These are phyloP conservation scores for Pyricularia sp. DNA, from an alignment of 2,329 filamentous ascomycete species.

Conservation along the genomic window DNA sequence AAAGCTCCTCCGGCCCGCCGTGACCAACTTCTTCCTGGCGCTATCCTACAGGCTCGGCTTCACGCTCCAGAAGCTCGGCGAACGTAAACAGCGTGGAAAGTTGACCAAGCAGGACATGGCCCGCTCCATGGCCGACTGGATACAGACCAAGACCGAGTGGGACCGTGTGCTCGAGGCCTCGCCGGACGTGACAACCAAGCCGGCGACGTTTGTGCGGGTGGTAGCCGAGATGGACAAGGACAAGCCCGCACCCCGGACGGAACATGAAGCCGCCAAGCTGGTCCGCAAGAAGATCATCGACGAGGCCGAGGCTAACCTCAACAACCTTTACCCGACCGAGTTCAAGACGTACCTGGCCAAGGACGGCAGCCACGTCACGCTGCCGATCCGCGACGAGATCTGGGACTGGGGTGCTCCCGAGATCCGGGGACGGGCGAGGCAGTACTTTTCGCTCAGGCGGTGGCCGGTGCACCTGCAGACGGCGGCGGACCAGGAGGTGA, in stretches of 20 bases:
- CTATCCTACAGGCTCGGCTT: constrained; percentile 16
- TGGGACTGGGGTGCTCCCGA: constrained; percentile 22
- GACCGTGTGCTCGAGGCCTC: constrained; percentile 2
- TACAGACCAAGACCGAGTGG: not conserved
- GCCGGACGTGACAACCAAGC: not conserved
- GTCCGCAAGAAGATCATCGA: constrained; percentile 27
- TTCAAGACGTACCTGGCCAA: constrained; percentile 7
- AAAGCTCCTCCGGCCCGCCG: constrained; percentile 3
- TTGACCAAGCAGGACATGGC: constrained; percentile 4
- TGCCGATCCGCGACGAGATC: constrained; percentile 13
- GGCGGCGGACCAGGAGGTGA: constrained; percentile 14
- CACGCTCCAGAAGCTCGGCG: constrained; percentile 11
- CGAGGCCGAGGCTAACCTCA: constrained; percentile 29
- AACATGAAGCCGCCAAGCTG: constrained; percentile 12
- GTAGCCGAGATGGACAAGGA: not conserved
- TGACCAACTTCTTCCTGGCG: constrained; percentile 14
- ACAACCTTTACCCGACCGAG: constrained; percentile 23
- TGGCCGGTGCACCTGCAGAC: constrained; percentile 32
- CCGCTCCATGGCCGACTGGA: constrained; percentile 5
- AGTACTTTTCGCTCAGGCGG: constrained; percentile 32
- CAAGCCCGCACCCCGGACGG: constrained; percentile 19
- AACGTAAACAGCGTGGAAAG: not conserved
- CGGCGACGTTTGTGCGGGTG: constrained; percentile 12
- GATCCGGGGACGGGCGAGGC: constrained; percentile 12
- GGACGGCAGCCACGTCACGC: constrained; percentile 9